Evolutionary conservation across 176 grass and related monocot species (phyloP).

Genomic region (Triticum turgidum): DNA sequence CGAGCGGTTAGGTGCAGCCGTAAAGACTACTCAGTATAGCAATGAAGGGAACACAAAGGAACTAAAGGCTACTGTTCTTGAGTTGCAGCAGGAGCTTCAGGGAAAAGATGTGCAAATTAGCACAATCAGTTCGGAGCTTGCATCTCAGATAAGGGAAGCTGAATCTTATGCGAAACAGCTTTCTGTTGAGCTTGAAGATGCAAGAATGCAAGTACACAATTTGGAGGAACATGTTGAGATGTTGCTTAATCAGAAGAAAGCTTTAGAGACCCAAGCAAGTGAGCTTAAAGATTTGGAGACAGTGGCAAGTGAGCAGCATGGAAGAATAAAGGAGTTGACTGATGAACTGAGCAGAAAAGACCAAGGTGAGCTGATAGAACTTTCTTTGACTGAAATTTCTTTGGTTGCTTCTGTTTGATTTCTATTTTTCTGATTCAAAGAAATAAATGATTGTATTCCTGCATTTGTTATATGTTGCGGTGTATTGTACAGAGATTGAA

Average conservation of each 20-base stretch:
- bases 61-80: constrained; percentile 66
- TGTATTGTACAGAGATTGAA: constrained; percentile 77
- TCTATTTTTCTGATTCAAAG: constrained; percentile 19
- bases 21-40: constrained; percentile 47
- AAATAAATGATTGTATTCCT: constrained; percentile 18
- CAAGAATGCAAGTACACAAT: constrained; percentile 53
- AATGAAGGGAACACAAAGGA: constrained; percentile 68
- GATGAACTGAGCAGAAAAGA: constrained; percentile 81
- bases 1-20: constrained; percentile 48
- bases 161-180: constrained; percentile 53
- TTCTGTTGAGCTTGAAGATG: constrained; percentile 51
- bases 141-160: constrained; percentile 74
- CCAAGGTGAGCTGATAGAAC: constrained; percentile 57
- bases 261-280: constrained; percentile 51
- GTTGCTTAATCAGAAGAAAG: constrained; percentile 62
- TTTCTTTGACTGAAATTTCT: constrained; percentile 28
- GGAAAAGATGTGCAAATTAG: constrained; percentile 80
- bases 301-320: constrained; percentile 52
- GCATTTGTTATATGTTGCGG: constrained; percentile 17
- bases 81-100: constrained; percentile 83
- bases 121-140: constrained; percentile 73
- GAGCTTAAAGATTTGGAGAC: constrained; percentile 65
- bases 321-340: constrained; percentile 64
- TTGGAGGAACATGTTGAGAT: constrained; percentile 69
- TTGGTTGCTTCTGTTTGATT: constrained; percentile 17